phyloP scores from a whole-genome alignment of 306 rosid species.

The Fragaria nilgerrensis region DNA sequence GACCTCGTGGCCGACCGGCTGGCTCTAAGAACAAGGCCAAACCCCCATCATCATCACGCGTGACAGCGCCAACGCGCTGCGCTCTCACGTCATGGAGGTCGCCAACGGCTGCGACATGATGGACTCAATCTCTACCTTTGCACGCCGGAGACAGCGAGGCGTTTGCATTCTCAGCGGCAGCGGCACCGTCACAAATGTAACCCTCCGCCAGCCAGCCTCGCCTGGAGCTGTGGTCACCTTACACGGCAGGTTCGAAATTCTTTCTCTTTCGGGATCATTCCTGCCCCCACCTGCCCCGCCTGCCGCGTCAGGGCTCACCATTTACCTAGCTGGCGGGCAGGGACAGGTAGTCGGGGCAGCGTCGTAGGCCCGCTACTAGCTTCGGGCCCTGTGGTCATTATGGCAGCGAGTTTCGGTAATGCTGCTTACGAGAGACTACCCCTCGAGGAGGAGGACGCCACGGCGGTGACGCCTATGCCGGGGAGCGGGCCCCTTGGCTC shows the following conservation, averaged over 20 bases:
- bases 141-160: constrained; percentile 74
- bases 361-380: constrained; percentile 81
- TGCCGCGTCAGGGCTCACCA: constrained; percentile 66
- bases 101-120: constrained; percentile 77
- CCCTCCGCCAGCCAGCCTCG: constrained; percentile 78
- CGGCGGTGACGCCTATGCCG: constrained; percentile 17
- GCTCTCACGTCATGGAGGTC: constrained; percentile 88
- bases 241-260: constrained; percentile 84
- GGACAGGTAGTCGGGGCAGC: constrained; percentile 93
- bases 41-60: constrained; percentile 91
- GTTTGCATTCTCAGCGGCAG: constrained; percentile 79
- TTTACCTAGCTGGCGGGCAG: constrained; percentile 81
- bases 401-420: constrained; percentile 91
- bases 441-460: constrained; percentile 63
- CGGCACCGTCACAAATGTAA: constrained; percentile 88
- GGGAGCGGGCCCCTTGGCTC: constrained; percentile 57
- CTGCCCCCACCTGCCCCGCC: constrained; percentile 96
- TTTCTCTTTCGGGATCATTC: constrained; percentile 77
- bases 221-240: constrained; percentile 80
- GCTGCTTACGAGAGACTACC: constrained; percentile 96
- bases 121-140: constrained; percentile 69
- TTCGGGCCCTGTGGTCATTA: constrained; percentile 79
- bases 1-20: constrained; percentile 83
- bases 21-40: constrained; percentile 93
- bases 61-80: constrained; percentile 86